phyloP scores from a whole-genome alignment of 2,329 filamentous ascomycete genomes.

The Arthrinium phaeospermum region DNA sequence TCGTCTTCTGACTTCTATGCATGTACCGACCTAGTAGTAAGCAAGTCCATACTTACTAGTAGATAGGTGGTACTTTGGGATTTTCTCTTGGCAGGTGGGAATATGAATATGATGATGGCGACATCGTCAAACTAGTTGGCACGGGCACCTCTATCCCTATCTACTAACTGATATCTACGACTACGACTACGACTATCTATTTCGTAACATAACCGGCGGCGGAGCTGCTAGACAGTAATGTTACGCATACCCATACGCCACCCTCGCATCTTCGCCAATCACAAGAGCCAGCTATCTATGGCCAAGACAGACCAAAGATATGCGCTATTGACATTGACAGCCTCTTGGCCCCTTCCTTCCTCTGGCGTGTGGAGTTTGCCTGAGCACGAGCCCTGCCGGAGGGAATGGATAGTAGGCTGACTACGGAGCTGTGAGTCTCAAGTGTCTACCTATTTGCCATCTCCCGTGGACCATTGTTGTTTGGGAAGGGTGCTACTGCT shows the following conservation, averaged over 20 bases:
- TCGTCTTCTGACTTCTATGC: background rate
- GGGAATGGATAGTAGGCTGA: no score
- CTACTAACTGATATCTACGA: no score
- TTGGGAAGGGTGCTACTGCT: background rate
- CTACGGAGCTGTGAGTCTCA: no score
- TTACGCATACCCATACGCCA: background rate
- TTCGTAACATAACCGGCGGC: background rate
- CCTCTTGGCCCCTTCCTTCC: background rate
- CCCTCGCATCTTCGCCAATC: background rate
- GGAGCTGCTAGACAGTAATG: background rate
- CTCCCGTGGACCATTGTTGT: no score
- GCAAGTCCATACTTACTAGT: background rate
- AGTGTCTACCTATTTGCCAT: no score
- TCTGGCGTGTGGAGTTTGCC: background rate
- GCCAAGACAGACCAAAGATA: background rate
- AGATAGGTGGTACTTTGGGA: background rate
- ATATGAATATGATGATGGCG: background rate
- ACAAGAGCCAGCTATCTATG: background rate
- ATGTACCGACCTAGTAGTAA: background rate
- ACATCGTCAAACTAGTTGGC: background rate
- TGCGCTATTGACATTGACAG: conserved; percentile 9
- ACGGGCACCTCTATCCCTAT: background rate
- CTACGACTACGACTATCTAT: background rate
- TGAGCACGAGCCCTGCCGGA: background rate
- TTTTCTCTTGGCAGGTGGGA: background rate